A percentile compares a stretch with the other conserved stretches of the same genome.
These are phyloP conservation scores for Arachnomyces sp. DNA, from an alignment of 2,329 filamentous ascomycete genomes.

Conservation along the genomic window DNA sequence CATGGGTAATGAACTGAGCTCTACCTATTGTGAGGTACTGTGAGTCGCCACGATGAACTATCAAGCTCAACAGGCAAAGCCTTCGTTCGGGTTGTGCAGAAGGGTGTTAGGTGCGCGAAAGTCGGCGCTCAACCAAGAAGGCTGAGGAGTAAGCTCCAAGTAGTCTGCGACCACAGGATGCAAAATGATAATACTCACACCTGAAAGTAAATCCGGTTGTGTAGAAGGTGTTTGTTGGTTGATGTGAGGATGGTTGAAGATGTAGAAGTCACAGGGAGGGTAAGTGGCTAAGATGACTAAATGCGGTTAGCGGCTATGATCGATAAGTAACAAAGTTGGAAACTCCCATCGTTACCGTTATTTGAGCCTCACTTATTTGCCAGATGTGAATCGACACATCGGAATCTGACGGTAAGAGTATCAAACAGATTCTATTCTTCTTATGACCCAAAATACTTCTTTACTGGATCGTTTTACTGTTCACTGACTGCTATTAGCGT, in stretches of 20 bases:
- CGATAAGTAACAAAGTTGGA: constrained; percentile 19
- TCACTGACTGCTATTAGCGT: no score
- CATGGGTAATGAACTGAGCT: constrained; percentile 14
- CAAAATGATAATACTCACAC: constrained; percentile 7
- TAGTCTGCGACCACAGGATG: constrained; percentile 11
- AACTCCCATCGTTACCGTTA: constrained; percentile 12
- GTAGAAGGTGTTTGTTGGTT: constrained; percentile 14
- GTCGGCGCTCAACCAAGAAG: constrained; percentile 4
- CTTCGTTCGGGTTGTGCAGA: constrained; percentile 4
- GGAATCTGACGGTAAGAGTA: no score
- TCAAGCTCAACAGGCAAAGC: constrained; percentile 13
- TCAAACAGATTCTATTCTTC: no score
- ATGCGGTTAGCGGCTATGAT: constrained; percentile 34
- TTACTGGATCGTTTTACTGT: no score
- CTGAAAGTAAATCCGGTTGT: constrained; percentile 14
- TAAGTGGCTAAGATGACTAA: constrained; percentile 30
- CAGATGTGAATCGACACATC: background rate
- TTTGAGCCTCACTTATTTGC: constrained; percentile 3
- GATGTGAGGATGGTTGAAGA: constrained; percentile 24
- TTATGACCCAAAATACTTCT: no score
- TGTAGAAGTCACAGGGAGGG: constrained; percentile 26
- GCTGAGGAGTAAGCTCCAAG: constrained; percentile 12
- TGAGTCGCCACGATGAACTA: constrained; percentile 36
- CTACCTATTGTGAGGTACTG: constrained; percentile 38
- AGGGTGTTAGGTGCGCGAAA: background rate